phyloP scores from a whole-genome alignment of 805 yeast genomes.

The Candida tallmaniae region DNA sequence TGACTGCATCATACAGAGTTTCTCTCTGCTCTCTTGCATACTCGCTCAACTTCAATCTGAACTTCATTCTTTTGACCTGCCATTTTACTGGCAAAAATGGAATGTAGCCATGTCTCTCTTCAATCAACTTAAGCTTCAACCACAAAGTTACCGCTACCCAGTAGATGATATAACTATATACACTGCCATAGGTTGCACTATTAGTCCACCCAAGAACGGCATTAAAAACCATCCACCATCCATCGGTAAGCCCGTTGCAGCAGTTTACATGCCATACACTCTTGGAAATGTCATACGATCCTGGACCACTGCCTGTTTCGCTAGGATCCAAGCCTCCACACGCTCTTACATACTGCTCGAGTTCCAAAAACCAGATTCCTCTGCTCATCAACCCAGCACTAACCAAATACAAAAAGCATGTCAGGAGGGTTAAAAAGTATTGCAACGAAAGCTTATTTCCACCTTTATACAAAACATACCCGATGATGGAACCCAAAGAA shows the following conservation, averaged over 20 bases:
- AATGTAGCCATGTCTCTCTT: slow-evolving; percentile 34
- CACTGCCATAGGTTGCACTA: slow-evolving; percentile 43
- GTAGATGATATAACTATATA: slow-evolving; percentile 30
- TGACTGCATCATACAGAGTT: slow-evolving; percentile 6
- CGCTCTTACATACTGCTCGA: slow-evolving; percentile 31
- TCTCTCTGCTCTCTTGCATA: neutral
- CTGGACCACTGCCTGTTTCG: slow-evolving; percentile 45
- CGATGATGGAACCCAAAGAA: slow-evolving; percentile 53
- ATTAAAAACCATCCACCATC: slow-evolving; percentile 44
- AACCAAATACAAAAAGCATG: slow-evolving; percentile 39
- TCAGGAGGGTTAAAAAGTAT: slow-evolving; percentile 34
- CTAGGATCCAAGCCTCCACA: slow-evolving; percentile 41
- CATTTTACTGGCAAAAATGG: slow-evolving; percentile 37
- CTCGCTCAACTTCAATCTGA: slow-evolving; percentile 15
- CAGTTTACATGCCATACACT: slow-evolving; percentile 46
- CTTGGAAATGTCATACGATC: slow-evolving; percentile 37
- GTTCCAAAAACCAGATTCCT: slow-evolving; percentile 42
- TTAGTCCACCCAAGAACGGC: slow-evolving; percentile 46
- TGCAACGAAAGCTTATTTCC: slow-evolving; percentile 41
- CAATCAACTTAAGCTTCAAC: slow-evolving; percentile 27
- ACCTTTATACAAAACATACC: slow-evolving; percentile 32
- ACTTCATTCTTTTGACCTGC: slow-evolving; percentile 35
- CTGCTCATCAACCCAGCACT: slow-evolving; percentile 42
- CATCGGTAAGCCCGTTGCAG: slow-evolving; percentile 42
- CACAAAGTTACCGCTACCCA: slow-evolving; percentile 32